Evolutionary conservation across 306 rosid species (phyloP).

Genomic region (Lupinus albus): DNA sequence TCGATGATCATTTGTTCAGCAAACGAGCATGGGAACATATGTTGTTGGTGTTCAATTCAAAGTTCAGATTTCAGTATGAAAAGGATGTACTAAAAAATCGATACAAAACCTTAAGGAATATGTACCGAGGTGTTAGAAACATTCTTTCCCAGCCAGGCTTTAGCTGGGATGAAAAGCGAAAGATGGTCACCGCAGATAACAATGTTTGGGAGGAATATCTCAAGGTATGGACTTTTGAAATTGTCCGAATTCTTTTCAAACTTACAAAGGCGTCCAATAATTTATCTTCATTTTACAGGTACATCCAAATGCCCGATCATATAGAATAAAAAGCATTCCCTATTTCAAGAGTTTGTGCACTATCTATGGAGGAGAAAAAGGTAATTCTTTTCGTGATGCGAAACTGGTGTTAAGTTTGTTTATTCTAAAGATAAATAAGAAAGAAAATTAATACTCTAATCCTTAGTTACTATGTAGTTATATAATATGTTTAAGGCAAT

Average conservation of each 20-base stretch:
- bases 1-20: conserved; percentile 74
- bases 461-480: no score
- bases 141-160: conserved; percentile 66
- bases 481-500: no score
- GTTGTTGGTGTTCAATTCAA: conserved; percentile 61
- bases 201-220: conserved; percentile 72
- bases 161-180: conserved; percentile 69
- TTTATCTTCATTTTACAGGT: conserved; percentile 48
- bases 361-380: conserved; percentile 61
- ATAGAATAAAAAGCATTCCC: conserved; percentile 69
- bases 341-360: conserved; percentile 55
- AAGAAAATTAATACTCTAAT: no score
- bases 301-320: conserved; percentile 59
- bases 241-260: background rate
- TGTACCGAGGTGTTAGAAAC: conserved; percentile 55
- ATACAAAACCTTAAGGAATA: conserved; percentile 69
- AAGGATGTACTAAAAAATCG: conserved; percentile 78
- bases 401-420: conserved; percentile 16
- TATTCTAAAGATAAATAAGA: conserved; percentile 34
- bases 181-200: conserved; percentile 73
- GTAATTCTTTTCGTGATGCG: conserved; percentile 40
- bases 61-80: conserved; percentile 72
- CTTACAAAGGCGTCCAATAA: conserved; percentile 10
- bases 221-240: conserved; percentile 50
- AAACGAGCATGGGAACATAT: conserved; percentile 72